Evolutionary conservation across 1,284 basidiomycete species (phyloP).

Genomic region (Ceraceosorus guamensis): DNA sequence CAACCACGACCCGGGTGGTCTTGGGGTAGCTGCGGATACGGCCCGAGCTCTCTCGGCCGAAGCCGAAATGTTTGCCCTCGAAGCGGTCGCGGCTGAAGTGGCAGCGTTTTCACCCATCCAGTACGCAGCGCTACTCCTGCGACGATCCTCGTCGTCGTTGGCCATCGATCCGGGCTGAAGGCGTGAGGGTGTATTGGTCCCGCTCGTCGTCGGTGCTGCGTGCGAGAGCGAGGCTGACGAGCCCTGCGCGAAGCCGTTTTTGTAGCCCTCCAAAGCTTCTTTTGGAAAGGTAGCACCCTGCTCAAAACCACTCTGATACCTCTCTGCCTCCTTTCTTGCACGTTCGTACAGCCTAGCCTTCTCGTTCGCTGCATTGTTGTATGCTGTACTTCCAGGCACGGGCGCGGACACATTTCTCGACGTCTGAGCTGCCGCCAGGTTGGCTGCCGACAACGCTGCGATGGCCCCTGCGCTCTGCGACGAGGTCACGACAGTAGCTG

Average conservation of each 20-base stretch:
- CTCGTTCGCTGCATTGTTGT: slow-evolving; percentile 20
- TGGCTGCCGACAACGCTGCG: background rate
- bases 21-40: background rate
- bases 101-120: slow-evolving; percentile 6
- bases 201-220: background rate
- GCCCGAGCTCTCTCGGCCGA: background rate
- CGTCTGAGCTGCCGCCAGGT: too few relatives aligned
- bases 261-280: background rate
- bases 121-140: slow-evolving; percentile 5
- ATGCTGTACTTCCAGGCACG: background rate
- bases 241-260: background rate
- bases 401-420: too few relatives aligned
- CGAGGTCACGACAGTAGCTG: background rate
- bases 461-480: background rate
- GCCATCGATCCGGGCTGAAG: background rate
- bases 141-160: background rate
- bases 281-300: slow-evolving; percentile 21
- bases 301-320: slow-evolving; percentile 23
- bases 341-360: slow-evolving; percentile 35
- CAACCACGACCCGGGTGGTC: background rate
- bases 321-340: slow-evolving; percentile 32
- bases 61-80: slow-evolving; percentile 1
- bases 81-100: background rate
- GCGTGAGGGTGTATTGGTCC: background rate
- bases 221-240: background rate